These are phyloP conservation scores for Ophiostoma pallidulum DNA, from an alignment of 2,329 filamentous ascomycete species.

Conservation along the genomic window DNA sequence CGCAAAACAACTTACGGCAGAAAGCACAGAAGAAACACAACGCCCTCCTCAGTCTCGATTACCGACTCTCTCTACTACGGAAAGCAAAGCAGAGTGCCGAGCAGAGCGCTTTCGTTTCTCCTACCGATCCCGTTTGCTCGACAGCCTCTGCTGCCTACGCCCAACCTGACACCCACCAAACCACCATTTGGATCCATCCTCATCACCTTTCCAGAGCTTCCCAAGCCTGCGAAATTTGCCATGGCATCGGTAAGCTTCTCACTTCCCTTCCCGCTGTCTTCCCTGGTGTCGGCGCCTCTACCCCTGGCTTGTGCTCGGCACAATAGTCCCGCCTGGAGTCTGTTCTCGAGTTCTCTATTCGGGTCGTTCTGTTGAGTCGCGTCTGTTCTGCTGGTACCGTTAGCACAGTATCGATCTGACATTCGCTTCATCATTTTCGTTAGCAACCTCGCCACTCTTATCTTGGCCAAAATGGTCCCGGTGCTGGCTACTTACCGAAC, in stretches of 20 bases:
- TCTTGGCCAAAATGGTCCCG: constrained; percentile 31
- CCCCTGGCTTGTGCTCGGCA: too few relatives aligned
- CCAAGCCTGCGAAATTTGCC: neutral
- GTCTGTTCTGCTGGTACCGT: neutral
- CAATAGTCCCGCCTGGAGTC: too few relatives aligned
- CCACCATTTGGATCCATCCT: neutral
- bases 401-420: neutral
- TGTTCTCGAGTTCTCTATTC: too few relatives aligned
- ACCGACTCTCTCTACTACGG: too few relatives aligned
- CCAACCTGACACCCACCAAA: neutral
- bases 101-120: neutral
- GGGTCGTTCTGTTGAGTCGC: too few relatives aligned
- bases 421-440: neutral
- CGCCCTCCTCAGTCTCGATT: too few relatives aligned
- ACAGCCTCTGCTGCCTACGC: neutral
- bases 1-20: neutral
- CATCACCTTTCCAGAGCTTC: neutral
- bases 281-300: neutral
- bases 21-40: neutral
- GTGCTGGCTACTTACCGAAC: constrained; percentile 50
- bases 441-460: constrained; percentile 31
- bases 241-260: constrained; percentile 15
- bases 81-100: neutral
- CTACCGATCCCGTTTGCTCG: neutral
- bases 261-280: too few relatives aligned